phyloP scores from a whole-genome alignment of 83 land plant species.

The Picea abies region DNA sequence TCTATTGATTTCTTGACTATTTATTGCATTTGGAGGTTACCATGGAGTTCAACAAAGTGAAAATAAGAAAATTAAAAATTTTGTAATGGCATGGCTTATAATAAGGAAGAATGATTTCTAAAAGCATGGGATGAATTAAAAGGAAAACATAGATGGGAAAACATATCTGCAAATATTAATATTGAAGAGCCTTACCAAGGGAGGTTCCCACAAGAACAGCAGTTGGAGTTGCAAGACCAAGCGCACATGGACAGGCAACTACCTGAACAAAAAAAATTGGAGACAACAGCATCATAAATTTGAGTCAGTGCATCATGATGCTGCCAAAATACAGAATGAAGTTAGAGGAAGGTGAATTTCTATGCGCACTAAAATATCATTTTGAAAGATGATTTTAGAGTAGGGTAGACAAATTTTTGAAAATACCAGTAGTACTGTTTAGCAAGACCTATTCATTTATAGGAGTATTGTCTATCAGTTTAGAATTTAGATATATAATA shows the following conservation, averaged over 20 bases:
- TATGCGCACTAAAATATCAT: background rate
- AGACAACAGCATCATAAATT: background rate
- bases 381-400: background rate
- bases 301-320: background rate
- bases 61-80: background rate
- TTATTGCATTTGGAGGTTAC: too few species aligned
- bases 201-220: conserved; percentile 98
- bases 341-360: background rate
- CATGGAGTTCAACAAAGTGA: background rate
- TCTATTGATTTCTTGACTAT: too few species aligned
- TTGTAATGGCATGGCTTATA: background rate
- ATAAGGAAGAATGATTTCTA: background rate
- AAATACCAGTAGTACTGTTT: background rate
- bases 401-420: background rate
- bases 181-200: conserved; percentile 52
- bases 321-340: background rate
- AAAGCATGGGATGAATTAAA: background rate
- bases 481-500: too few species aligned
- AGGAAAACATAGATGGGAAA: background rate
- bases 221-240: conserved; percentile 98
- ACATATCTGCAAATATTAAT: background rate
- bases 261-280: conserved; percentile 51
- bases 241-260: conserved; percentile 98
- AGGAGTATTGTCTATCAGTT: background rate
- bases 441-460: background rate